Percentiles rank a stretch among this genome's conserved stretches.
Evolutionary conservation across 495 filamentous ascomycete genomes (phyloP).

Genomic region (Neurospora discreta): DNA sequence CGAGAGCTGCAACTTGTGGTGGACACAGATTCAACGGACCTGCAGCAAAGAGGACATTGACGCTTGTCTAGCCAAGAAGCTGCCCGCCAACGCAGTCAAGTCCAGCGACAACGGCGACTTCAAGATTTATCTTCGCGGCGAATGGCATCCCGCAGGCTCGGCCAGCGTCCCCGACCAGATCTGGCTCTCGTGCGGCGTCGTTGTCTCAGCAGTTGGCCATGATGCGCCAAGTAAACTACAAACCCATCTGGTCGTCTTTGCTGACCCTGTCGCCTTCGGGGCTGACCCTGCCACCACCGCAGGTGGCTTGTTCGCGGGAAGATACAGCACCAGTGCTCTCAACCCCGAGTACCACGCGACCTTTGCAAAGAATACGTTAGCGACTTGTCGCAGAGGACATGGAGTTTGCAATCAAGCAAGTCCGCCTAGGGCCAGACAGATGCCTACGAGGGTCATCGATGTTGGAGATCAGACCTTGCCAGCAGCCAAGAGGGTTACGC

Average conservation of each 20-base stretch:
- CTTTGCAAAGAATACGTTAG: rapidly evolving
- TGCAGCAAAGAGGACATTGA: neutral
- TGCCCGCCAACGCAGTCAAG: neutral
- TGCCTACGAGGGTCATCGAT: conserved; percentile 4
- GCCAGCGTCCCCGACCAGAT: neutral
- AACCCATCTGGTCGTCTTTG: neutral
- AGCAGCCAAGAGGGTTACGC: neutral
- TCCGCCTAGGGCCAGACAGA: neutral
- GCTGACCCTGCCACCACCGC: neutral
- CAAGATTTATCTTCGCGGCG: neutral
- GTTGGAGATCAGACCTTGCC: neutral
- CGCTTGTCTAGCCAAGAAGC: neutral
- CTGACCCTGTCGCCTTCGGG: neutral
- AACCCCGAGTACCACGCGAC: neutral
- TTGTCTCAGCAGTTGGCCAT: neutral
- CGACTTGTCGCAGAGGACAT: neutral
- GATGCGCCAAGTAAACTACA: neutral
- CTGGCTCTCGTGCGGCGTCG: neutral
- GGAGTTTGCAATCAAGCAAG: neutral
- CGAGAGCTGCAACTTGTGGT: neutral
- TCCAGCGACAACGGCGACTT: neutral
- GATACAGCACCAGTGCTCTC: neutral
- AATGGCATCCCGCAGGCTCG: neutral
- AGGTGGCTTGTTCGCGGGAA: neutral
- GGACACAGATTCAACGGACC: neutral